Evolutionary conservation across 768 basidiomycete genomes (phyloP).

Genomic region (Podaxis sp.): DNA sequence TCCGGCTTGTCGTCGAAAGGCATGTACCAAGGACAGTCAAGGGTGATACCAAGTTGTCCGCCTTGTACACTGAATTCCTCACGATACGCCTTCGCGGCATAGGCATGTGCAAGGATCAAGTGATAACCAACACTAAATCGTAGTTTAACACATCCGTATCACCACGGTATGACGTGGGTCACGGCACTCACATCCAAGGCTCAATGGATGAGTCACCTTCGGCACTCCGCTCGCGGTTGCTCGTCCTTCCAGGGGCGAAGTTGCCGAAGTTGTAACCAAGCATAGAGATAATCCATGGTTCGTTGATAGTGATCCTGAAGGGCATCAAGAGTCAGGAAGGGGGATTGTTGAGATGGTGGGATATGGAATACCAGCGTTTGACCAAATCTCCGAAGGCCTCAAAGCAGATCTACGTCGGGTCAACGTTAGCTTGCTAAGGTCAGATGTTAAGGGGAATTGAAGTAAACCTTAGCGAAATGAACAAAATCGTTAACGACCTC

Average conservation of each 20-base stretch:
- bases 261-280: slow-evolving; percentile 64
- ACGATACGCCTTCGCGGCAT: slow-evolving; percentile 63
- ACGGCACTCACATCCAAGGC: slow-evolving; percentile 57
- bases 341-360: background rate
- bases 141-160: background rate
- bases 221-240: slow-evolving; percentile 50
- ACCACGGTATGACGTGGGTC: slow-evolving; percentile 5
- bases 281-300: slow-evolving; percentile 66
- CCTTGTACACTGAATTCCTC: slow-evolving; percentile 52
- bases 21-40: slow-evolving; percentile 64
- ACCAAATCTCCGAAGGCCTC: slow-evolving; percentile 70
- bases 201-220: slow-evolving; percentile 62
- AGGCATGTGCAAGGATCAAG: slow-evolving; percentile 67
- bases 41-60: slow-evolving; percentile 70
- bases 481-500: slow-evolving; percentile 63
- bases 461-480: slow-evolving; percentile 50
- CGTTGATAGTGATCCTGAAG: slow-evolving; percentile 66
- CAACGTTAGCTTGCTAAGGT: background rate
- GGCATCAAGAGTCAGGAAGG: background rate
- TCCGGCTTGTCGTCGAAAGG: slow-evolving; percentile 64
- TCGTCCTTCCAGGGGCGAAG: slow-evolving; percentile 70
- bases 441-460: background rate
- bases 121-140: slow-evolving; percentile 57
- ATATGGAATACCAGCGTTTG: slow-evolving; percentile 54
- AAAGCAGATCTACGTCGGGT: slow-evolving; percentile 52